Conservation (phyloP, 768 basidiomycete genomes). For the Mycena haematopus region DNA sequence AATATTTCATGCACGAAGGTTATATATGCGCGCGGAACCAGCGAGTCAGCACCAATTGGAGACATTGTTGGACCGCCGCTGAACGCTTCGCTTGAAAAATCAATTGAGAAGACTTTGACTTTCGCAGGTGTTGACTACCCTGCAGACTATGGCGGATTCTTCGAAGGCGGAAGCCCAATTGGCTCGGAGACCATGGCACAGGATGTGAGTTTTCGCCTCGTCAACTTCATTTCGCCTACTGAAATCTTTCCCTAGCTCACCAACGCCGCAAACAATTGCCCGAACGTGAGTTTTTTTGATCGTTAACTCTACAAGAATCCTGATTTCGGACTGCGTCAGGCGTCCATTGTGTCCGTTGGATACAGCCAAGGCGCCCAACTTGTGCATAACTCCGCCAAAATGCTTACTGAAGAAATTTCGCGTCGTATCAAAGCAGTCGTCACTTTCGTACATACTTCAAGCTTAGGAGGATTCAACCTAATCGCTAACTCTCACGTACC, state of each 20-base stretch:
- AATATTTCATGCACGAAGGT: neutral
- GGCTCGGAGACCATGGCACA: neutral
- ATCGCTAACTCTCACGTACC: no score
- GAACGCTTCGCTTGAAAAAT: neutral
- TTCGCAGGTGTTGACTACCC: neutral
- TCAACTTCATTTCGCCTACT: neutral
- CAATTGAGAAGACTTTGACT: neutral
- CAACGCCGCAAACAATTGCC: neutral
- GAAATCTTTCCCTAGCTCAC: neutral
- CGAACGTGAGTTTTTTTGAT: neutral
- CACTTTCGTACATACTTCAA: neutral
- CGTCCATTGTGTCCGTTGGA: neutral
- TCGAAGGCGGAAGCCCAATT: neutral
- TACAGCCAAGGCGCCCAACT: constrained; percentile 7
- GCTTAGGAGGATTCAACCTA: no score
- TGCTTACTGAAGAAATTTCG: neutral
- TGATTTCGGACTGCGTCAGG: neutral
- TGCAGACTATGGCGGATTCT: neutral
- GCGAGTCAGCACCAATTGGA: neutral
- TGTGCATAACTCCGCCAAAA: constrained; percentile 2
- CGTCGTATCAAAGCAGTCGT: neutral
- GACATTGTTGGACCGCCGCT: neutral
- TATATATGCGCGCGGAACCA: constrained; percentile 3
- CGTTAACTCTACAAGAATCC: no score
- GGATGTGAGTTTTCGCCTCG: neutral